Evolutionary conservation across 345 rosid species (phyloP).

Genomic region (Camelina neglecta): DNA sequence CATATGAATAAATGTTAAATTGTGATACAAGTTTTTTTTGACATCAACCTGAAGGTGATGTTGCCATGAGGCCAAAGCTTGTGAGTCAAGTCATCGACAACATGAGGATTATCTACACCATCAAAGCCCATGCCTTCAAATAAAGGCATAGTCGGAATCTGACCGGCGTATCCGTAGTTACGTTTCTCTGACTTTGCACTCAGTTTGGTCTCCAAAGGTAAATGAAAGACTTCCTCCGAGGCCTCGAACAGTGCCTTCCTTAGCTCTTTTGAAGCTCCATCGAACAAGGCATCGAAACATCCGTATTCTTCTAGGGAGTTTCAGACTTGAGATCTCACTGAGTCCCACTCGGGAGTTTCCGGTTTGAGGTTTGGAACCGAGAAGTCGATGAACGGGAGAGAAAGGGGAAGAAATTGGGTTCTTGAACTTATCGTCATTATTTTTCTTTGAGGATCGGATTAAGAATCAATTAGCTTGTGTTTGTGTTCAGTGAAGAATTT

Average conservation of each 20-base stretch:
- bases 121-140: slow-evolving; percentile 38
- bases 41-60: slow-evolving; percentile 33
- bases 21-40: too few relatives aligned
- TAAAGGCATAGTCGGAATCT: slow-evolving; percentile 31
- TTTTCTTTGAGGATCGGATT: not conserved
- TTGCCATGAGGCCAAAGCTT: slow-evolving; percentile 44
- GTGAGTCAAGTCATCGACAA: slow-evolving; percentile 34
- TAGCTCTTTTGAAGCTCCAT: slow-evolving; percentile 48
- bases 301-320: slow-evolving; percentile 60
- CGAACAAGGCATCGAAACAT: slow-evolving; percentile 59
- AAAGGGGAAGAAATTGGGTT: not conserved
- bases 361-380: slow-evolving; percentile 40
- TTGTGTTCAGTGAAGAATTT: slow-evolving; percentile 2
- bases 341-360: slow-evolving; percentile 50
- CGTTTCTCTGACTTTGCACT: slow-evolving; percentile 37
- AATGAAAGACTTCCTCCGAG: slow-evolving; percentile 53
- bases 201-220: slow-evolving; percentile 52
- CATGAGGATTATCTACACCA: slow-evolving; percentile 22
- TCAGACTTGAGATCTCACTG: slow-evolving; percentile 45
- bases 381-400: slow-evolving; percentile 56
- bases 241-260: slow-evolving; percentile 46
- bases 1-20: too few relatives aligned
- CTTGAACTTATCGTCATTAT: not conserved
- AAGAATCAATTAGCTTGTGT: not conserved
- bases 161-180: slow-evolving; percentile 21